These are phyloP conservation scores for Paramecium tetraurelia DNA, from an alignment of 73 alveolate species.

Conservation along the genomic window DNA sequence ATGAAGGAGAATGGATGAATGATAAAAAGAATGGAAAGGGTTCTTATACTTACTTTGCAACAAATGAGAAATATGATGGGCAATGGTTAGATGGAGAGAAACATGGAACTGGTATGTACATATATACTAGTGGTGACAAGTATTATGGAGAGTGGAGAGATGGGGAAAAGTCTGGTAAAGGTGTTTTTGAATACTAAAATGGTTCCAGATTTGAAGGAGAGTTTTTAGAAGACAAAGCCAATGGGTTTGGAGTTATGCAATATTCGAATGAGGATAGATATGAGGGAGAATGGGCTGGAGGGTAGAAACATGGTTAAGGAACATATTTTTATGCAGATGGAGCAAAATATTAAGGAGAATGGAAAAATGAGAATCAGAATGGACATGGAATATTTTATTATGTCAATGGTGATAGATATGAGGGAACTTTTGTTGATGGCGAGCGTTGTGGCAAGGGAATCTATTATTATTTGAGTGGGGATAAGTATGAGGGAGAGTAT, in stretches of 20 bases:
- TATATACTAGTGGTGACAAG: slow-evolving; percentile 83
- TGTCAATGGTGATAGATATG: slow-evolving; percentile 60
- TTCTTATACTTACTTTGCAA: slow-evolving; percentile 79
- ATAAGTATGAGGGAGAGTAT: slow-evolving; percentile 72
- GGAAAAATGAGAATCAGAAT: slow-evolving; percentile 59
- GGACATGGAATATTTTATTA: slow-evolving; percentile 55
- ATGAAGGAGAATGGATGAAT: slow-evolving; percentile 92
- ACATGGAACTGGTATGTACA: slow-evolving; percentile 95
- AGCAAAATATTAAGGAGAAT: slow-evolving; percentile 61
- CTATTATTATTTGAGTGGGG: slow-evolving; percentile 67
- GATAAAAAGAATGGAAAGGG: slow-evolving; percentile 87
- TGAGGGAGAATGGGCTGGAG: slow-evolving; percentile 66
- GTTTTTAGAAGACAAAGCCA: slow-evolving; percentile 22
- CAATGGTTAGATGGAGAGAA: slow-evolving; percentile 81
- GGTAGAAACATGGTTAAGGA: slow-evolving; percentile 68
- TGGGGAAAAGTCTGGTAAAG: slow-evolving; percentile 77
- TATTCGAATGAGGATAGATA: slow-evolving; percentile 59
- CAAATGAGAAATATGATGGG: slow-evolving; percentile 86
- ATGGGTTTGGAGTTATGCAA: slow-evolving; percentile 43
- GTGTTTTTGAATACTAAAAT: slow-evolving; percentile 1
- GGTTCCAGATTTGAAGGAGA: slow-evolving; percentile 42
- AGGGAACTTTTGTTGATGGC: slow-evolving; percentile 64
- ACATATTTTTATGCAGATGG: slow-evolving; percentile 61
- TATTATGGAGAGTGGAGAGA: slow-evolving; percentile 96
- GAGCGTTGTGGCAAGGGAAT: slow-evolving; percentile 69